Evolutionary conservation across 805 yeast species (phyloP).

Genomic region (Phaffomyces thermotolerans): DNA sequence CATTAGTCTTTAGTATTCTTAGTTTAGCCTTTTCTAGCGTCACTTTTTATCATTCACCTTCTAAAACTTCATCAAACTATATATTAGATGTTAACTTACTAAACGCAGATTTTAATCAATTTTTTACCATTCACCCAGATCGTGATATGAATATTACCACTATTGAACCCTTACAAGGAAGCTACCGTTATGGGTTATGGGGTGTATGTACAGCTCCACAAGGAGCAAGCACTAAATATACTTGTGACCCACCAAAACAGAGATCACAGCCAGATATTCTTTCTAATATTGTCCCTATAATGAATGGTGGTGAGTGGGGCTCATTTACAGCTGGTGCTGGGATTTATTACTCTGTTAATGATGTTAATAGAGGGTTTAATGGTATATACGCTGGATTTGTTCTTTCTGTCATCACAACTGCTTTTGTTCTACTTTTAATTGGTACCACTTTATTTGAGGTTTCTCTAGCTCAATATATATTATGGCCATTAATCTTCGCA

Average conservation of each 20-base stretch:
- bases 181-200: conserved; percentile 3
- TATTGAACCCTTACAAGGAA: background rate
- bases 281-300: too few species aligned
- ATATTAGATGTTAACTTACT: background rate
- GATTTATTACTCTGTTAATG: background rate
- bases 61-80: background rate
- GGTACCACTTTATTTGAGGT: background rate
- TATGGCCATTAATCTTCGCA: background rate
- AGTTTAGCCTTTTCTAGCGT: background rate
- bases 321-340: too few species aligned
- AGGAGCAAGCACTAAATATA: background rate
- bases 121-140: background rate
- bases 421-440: background rate
- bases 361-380: conserved; percentile 1
- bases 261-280: conserved; percentile 1
- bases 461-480: background rate
- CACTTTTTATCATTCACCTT: background rate
- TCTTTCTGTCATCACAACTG: background rate
- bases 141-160: background rate
- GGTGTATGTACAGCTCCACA: conserved; percentile 1
- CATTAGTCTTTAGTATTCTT: background rate
- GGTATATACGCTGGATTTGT: conserved; percentile 2
- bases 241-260: background rate
- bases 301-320: too few species aligned
- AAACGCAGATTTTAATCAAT: background rate